These are phyloP conservation scores for Wickerhamiella slavikovae DNA, from an alignment of 805 yeast species.

Conservation along the genomic window DNA sequence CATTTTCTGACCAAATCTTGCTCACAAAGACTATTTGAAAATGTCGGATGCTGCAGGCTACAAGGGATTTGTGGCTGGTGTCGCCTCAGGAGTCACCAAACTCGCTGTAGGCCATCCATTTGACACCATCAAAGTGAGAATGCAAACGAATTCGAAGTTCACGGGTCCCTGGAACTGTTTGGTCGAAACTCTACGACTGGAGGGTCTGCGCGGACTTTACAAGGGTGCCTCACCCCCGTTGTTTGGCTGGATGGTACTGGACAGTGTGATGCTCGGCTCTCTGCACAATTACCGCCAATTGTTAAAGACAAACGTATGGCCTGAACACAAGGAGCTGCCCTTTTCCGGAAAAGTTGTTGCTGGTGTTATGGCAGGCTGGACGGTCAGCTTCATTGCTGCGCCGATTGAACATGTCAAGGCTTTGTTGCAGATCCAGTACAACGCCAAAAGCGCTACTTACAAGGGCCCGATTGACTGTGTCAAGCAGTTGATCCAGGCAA, in stretches of 20 bases:
- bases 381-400: slow-evolving; percentile 89
- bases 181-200: slow-evolving; percentile 44
- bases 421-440: slow-evolving; percentile 75
- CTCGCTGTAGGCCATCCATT: slow-evolving; percentile 83
- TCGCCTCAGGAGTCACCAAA: slow-evolving; percentile 70
- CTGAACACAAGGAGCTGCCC: slow-evolving; percentile 43
- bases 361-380: slow-evolving; percentile 65
- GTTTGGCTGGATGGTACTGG: slow-evolving; percentile 89
- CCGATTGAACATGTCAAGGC: slow-evolving; percentile 85
- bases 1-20: no score
- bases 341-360: slow-evolving; percentile 56
- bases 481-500: slow-evolving; percentile 19
- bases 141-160: slow-evolving; percentile 60
- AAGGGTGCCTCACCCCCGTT: slow-evolving; percentile 87
- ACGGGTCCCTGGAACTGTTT: slow-evolving; percentile 72
- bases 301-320: slow-evolving; percentile 41
- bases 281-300: slow-evolving; percentile 55
- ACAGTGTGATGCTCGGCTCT: slow-evolving; percentile 75
- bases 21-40: not conserved
- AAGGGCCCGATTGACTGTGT: slow-evolving; percentile 66
- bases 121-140: slow-evolving; percentile 72
- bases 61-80: slow-evolving; percentile 68
- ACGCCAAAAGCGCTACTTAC: slow-evolving; percentile 43
- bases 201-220: slow-evolving; percentile 64
- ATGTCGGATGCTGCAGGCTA: slow-evolving; percentile 10